Evolutionary conservation across 2,329 filamentous ascomycete genomes (phyloP).

Genomic region (Ophioceras dolichostomum): DNA sequence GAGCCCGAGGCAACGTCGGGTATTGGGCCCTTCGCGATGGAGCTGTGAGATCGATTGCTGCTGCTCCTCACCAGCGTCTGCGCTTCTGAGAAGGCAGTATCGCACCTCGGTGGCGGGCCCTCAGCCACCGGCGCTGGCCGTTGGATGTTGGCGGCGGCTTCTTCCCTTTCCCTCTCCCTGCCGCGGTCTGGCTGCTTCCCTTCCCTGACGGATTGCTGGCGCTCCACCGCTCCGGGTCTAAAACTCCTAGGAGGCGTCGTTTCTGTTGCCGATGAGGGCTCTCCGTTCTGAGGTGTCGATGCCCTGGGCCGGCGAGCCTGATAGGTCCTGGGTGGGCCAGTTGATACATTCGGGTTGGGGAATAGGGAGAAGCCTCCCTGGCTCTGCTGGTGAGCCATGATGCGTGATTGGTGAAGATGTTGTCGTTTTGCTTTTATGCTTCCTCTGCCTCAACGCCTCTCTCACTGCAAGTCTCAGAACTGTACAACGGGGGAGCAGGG

Average conservation of each 20-base stretch:
- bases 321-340: constrained; percentile 29
- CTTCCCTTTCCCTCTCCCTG: too few species aligned
- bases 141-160: constrained; percentile 18
- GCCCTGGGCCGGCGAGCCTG: constrained; percentile 21
- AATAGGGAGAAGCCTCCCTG: constrained; percentile 45
- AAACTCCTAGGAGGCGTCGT: constrained; percentile 16
- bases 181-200: constrained; percentile 14
- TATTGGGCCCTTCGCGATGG: constrained; percentile 11
- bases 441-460: neutral
- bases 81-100: constrained; percentile 38
- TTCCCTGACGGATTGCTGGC: constrained; percentile 20
- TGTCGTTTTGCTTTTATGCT: constrained; percentile 4
- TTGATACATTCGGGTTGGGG: constrained; percentile 29
- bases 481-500: too few species aligned
- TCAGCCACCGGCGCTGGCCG: constrained; percentile 28
- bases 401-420: constrained; percentile 31
- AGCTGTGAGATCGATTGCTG: constrained; percentile 39
- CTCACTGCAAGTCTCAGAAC: neutral
- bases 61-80: constrained; percentile 34
- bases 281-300: constrained; percentile 19
- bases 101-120: constrained; percentile 30
- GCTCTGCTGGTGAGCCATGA: constrained; percentile 18
- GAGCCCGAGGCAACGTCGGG: constrained; percentile 6
- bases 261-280: constrained; percentile 10
- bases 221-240: constrained; percentile 12